These are phyloP conservation scores for Yarrowia osloensis DNA, from an alignment of 805 yeast species.

Conservation along the genomic window DNA sequence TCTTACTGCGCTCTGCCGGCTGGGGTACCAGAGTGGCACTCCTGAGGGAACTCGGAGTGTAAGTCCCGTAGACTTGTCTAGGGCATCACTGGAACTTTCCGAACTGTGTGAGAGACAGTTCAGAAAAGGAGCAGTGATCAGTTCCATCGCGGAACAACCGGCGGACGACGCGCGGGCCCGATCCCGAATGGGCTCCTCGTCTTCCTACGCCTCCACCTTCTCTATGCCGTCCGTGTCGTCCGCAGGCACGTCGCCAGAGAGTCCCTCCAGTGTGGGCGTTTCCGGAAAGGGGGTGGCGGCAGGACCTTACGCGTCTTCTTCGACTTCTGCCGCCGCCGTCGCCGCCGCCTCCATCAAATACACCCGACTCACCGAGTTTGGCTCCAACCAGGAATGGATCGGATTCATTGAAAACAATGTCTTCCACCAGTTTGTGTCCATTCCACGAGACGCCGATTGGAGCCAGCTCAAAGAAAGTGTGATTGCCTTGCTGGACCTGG, in stretches of 20 bases:
- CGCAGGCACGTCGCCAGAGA: constrained; percentile 27
- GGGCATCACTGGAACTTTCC: constrained; percentile 31
- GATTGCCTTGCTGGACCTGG: constrained; percentile 23
- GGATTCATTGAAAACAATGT: constrained; percentile 28
- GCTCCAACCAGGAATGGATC: constrained; percentile 25
- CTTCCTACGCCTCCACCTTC: constrained; percentile 28
- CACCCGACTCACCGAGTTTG: constrained; percentile 18
- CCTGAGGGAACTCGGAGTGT: constrained; percentile 19
- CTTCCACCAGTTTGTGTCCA: constrained; percentile 26
- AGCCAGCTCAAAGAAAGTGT: constrained; percentile 25
- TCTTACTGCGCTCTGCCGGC: constrained; percentile 29
- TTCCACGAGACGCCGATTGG: constrained; percentile 23
- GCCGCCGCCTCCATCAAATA: constrained; percentile 11
- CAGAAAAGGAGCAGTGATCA: constrained; percentile 29
- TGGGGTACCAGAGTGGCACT: constrained; percentile 31
- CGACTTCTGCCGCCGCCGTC: background rate
- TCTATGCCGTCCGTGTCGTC: constrained; percentile 28
- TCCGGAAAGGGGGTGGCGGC: background rate
- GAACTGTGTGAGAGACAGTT: constrained; percentile 31
- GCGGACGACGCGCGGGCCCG: constrained; percentile 1
- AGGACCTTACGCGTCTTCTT: background rate
- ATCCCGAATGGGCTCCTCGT: constrained; percentile 17
- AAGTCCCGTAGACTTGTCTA: constrained; percentile 31
- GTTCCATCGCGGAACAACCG: constrained; percentile 28
- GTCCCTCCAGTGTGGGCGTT: background rate